Evolutionary conservation across 169 alveolate genomes (phyloP).

Genomic region (Plasmodium adleri): DNA sequence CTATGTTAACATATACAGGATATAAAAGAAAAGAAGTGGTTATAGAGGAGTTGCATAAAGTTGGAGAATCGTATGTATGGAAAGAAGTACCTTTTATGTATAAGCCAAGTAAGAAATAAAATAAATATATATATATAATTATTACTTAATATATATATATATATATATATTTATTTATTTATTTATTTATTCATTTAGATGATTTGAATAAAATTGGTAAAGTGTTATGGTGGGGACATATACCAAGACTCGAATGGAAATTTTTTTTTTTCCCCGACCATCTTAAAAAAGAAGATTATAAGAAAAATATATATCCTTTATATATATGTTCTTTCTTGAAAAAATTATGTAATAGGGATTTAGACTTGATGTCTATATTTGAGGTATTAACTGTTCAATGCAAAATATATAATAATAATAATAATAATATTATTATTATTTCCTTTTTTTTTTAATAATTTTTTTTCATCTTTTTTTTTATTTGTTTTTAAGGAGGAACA

Average conservation of each 20-base stretch:
- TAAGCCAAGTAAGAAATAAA: conserved; percentile 32
- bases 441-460: background rate
- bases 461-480: background rate
- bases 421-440: background rate
- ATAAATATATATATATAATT: background rate
- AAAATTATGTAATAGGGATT: conserved; percentile 43
- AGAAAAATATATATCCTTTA: conserved; percentile 29
- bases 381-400: conserved; percentile 9
- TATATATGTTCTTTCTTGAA: conserved; percentile 66
- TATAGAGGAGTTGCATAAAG: conserved; percentile 53
- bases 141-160: background rate
- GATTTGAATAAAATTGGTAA: conserved; percentile 56
- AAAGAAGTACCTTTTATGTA: conserved; percentile 21
- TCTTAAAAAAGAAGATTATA: conserved; percentile 20
- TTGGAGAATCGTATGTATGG: conserved; percentile 32
- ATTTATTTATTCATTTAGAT: conserved; percentile 1
- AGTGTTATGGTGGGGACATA: conserved; percentile 72
- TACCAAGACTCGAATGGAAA: conserved; percentile 72
- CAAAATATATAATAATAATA: background rate
- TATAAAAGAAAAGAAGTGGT: conserved; percentile 29
- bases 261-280: conserved; percentile 31
- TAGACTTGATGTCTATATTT: conserved; percentile 26
- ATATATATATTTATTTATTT: background rate
- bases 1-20: conserved; percentile 36
- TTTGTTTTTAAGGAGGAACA: conserved; percentile 33